Base-by-base conservation (phyloP, 2,329 filamentous ascomycete species). In the Talaromyces pinophilus region DNA sequence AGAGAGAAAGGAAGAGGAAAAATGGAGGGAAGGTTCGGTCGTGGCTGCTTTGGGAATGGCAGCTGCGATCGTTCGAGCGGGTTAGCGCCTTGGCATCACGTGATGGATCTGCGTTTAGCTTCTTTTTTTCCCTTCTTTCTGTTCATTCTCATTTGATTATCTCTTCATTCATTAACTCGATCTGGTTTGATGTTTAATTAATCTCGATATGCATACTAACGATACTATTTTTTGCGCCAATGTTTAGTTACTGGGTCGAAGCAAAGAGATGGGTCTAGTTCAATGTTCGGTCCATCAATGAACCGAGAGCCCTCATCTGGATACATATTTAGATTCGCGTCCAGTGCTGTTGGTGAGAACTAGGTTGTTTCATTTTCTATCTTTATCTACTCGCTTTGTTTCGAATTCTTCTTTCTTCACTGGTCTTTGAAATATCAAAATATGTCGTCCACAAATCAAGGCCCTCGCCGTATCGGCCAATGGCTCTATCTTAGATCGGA, bases 401-500 rank as follows among this genome's bases (percentile, higher is more conserved):
- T 57, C n/a, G 11, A 22, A 35, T 5, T 5, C 2, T 15, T 57
- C 17, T 35, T 33, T 52, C 50, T 28, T 50, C 19, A 35, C 15
- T 35, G 13, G 3, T 17, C 25, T 10, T 38, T 3, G n/a, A 40
- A 4, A 17, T 35, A 25, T 19, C 13, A 15, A 54, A 42, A 25
- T 2, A 63, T 63, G 62, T 22, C 62, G 25, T 40, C 62, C 17
- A 17, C 19, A 10, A 50, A 52, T 5, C 68, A 55, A 66, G 74
- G 74, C 70, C 38, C 68, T 35, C 70, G 72, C 35, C 65, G 90
- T 67, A 84, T 92, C 71, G 90, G 85, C 46, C 91, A 93, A 77
- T 89, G 92, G 70, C 84, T 93, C 63, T 88, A 87, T 74, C 84
- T 94, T 65, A 90, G 88, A 78, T 86, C 87, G 13, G 86, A 90